Evolutionary conservation across 176 grass and related monocot genomes (phyloP).

Genomic region (Oryza glumipatula): DNA sequence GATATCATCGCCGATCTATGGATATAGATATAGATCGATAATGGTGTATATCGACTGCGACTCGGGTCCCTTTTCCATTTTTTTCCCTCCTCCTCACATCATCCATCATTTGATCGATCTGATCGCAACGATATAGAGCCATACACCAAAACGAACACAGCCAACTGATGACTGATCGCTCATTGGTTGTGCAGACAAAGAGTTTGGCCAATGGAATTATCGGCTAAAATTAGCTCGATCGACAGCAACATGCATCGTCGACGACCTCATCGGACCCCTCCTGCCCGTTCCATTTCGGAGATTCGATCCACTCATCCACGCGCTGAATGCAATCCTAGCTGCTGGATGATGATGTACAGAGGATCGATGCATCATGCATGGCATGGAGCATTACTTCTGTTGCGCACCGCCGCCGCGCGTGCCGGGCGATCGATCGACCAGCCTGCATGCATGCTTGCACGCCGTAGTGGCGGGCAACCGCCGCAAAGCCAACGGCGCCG

Average conservation of each 20-base stretch:
- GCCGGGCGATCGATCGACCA: too few species aligned
- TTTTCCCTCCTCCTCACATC: neutral
- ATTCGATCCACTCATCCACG: neutral
- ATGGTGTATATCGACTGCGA: neutral
- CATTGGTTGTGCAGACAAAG: neutral
- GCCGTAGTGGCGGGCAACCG: conserved; percentile 1
- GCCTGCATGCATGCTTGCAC: neutral
- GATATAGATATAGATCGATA: neutral
- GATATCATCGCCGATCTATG: neutral
- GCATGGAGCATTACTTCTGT: neutral
- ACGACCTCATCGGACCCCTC: neutral
- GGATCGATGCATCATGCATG: too few species aligned
- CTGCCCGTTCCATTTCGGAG: neutral
- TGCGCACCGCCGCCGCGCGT: neutral
- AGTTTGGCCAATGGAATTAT: neutral
- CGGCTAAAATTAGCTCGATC: neutral
- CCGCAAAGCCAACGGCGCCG: neutral
- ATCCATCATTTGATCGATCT: neutral
- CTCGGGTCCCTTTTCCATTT: neutral
- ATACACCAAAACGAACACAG: neutral
- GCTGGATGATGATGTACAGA: neutral
- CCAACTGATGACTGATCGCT: neutral
- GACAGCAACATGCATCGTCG: neutral
- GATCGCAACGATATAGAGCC: neutral
- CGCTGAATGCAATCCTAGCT: too few species aligned